Percentiles rank a stretch among this genome's conserved stretches.
Conservation (phyloP, 2,329 filamentous ascomycete genomes). For the Botrytis tulipae region DNA sequence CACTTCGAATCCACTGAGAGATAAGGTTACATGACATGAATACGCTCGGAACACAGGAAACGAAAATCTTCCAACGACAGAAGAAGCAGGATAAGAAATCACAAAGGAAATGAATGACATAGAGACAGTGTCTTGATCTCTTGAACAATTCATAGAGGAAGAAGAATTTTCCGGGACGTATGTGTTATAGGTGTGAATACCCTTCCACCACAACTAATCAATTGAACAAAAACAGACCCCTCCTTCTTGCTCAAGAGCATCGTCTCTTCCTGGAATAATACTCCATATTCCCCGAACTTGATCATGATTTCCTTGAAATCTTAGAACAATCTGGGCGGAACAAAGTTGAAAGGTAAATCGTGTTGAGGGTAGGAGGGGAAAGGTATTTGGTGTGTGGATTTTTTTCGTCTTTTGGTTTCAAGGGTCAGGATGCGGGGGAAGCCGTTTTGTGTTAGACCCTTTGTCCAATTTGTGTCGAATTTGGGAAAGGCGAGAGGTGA, state of each 20-base stretch:
- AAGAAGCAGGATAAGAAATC: background rate
- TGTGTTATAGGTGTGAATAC: background rate
- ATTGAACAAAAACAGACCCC: background rate
- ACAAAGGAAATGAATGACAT: background rate
- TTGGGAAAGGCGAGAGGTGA: background rate
- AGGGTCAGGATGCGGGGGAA: background rate
- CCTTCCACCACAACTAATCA: background rate
- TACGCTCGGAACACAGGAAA: background rate
- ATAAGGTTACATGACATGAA: background rate
- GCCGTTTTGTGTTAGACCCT: background rate
- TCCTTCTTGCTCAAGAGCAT: background rate
- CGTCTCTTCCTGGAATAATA: background rate
- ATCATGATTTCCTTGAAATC: background rate
- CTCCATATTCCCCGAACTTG: background rate
- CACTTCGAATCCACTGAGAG: background rate
- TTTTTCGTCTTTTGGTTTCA: background rate
- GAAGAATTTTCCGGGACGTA: background rate
- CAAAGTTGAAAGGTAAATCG: background rate
- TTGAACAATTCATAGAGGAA: background rate
- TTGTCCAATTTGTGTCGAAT: background rate
- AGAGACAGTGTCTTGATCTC: rapidly evolving
- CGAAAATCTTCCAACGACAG: background rate
- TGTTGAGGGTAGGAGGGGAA: background rate
- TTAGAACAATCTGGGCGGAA: background rate
- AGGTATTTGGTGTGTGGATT: background rate